Base-by-base conservation (phyloP, 2,329 filamentous ascomycete genomes). In the Graphilbum sp. region DNA sequence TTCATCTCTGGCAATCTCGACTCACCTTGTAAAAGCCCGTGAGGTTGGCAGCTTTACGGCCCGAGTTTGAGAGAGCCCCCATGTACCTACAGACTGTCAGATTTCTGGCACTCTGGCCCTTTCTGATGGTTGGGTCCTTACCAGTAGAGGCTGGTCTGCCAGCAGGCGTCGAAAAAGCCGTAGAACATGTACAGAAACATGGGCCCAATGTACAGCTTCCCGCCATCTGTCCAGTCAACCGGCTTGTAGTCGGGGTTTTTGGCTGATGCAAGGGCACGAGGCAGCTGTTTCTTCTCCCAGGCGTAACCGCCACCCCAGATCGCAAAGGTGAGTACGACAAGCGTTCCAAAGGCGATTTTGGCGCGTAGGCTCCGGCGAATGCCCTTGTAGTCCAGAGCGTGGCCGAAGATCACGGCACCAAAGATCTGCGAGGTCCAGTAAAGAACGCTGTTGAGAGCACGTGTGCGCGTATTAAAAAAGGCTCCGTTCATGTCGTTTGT, bases 91-190 rank as follows among this genome's bases (percentile, higher is more conserved):
- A 31, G 18, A 18, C 18, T 23, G 31, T 29, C 27, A 24, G 21
- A 29, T 29, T 29, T 29, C 13, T 5, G 27, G 13, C 11, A 24
- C 21, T 24, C n/a, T n/a, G n/a, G n/a, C 23, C 23, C 7, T 25
- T 12, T 25, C 11, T 21, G 21, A 5, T 25, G 6, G 7, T 24
- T 15, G 20, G 25, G n/a, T 17, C 9, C 20, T 16, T 74, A 85
- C 87, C 87, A 95, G 66, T 96, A 95, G 36, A 87, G 77, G 50
- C 67, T 76, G 0, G 85, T 88, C 63, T 96, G 88, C 79, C 85
- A 95, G 39, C 77, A 72, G 32, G 87, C 84, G 54, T 95, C 88
- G 49, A 78, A 90, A 57, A 90, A 79, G 31, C 85, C 85, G 54
- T 90, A 92, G 58, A 87, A 87, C 50, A 93, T 83, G 63, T 86